Evolutionary conservation across 257 asterid species (phyloP).

Genomic region (Schizonepeta tenuifolia): DNA sequence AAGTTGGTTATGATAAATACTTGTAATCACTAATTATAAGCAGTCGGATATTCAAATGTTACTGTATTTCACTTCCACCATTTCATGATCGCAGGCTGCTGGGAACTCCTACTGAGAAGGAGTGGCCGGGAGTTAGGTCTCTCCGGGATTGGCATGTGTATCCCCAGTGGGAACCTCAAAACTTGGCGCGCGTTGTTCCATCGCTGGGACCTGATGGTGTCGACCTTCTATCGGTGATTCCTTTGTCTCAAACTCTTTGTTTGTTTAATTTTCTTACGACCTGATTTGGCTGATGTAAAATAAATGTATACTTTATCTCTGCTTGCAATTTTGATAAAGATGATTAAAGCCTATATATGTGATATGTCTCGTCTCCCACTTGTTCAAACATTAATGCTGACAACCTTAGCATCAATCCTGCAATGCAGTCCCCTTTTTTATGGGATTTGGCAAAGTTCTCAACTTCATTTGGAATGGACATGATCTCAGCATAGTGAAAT

Average conservation of each 20-base stretch:
- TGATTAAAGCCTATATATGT: neutral
- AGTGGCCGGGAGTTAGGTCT: conserved; percentile 88
- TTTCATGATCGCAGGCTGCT: conserved; percentile 57
- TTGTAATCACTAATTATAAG: no score
- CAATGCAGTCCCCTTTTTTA: neutral
- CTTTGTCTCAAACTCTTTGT: conserved; percentile 20
- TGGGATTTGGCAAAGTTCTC: no score
- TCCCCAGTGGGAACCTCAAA: conserved; percentile 91
- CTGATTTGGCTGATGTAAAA: neutral
- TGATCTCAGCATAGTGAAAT: neutral
- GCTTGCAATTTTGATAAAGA: neutral
- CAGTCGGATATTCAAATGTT: neutral
- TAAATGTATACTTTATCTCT: neutral
- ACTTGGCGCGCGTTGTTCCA: conserved; percentile 80
- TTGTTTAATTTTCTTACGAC: conserved; percentile 14
- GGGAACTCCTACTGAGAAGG: conserved; percentile 87
- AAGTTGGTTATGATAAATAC: neutral
- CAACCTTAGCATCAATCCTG: neutral
- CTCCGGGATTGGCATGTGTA: conserved; percentile 94
- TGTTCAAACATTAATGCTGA: neutral
- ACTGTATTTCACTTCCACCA: neutral
- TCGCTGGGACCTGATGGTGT: conserved; percentile 81
- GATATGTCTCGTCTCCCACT: neutral
- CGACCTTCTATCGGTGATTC: conserved; percentile 73
- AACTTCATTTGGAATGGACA: no score